Evolutionary conservation across 257 asterid species (phyloP), one percentile per base, ranked within the genome.

Genomic region (Plantago ovata): DNA sequence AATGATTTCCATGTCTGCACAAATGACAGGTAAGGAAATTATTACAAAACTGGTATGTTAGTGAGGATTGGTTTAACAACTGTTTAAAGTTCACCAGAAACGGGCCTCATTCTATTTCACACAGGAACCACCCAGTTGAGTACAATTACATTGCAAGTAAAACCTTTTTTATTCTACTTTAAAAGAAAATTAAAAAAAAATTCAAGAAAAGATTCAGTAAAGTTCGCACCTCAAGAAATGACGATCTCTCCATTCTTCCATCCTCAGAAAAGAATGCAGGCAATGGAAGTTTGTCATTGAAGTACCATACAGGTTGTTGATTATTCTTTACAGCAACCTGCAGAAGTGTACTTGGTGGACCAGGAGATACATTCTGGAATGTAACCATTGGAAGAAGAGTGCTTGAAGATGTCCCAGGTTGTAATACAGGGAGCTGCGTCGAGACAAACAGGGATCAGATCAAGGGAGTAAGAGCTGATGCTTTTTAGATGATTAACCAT

Each of bases 301-400:
- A 93, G 72, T 93, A 93, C 95, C 94, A 89, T 5, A 86, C 97
- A 55, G 97, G 99, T 71, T 93, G 99, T 81, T 93, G 99, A 69
- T 80, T 93, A 70, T 93, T 93, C 72, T 89, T 93, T 80, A 93
- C 85, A 61, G 99, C 99, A 66, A 93, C 83, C 81, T 93, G 99
- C 67, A 93, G 79, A 76, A 81, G 77, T 53, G 95, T 68, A 61
- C 64, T 93, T 21, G 97, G 85, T 9, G 96, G 94, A 56, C 87
- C 89, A 54, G 95, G 90, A 46, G 96, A 80, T 18, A 83, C 15
- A 67, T 93, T 93, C 74, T 93, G 96, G 80, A 80, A 84, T 67
- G 80, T 66, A 66, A 89, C 94, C 99, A 93, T 89, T 3, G 99
- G 99, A 63, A 93, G 72, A 56, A 89, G 94, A 69, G 73, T 66